These are phyloP conservation scores for Neocucurbitaria cava DNA, from an alignment of 2,329 filamentous ascomycete genomes.

Conservation along the genomic window DNA sequence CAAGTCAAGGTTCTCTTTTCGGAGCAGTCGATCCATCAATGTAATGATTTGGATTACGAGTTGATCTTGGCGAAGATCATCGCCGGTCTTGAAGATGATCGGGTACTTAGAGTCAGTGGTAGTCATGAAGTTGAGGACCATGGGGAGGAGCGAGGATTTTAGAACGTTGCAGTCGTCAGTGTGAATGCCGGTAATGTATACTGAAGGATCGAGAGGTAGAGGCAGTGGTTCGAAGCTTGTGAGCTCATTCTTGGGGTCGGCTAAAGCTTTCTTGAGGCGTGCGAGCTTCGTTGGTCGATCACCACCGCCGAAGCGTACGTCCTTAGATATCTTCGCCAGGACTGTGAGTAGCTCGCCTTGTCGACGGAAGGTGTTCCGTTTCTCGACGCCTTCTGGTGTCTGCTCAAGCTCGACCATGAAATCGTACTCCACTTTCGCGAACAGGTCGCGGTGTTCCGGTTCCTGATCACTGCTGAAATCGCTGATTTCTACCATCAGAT, in stretches of 20 bases:
- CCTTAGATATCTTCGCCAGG: conserved; percentile 85
- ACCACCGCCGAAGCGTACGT: conserved; percentile 81
- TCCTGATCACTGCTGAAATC: conserved; percentile 79
- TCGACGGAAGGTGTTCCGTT: conserved; percentile 76
- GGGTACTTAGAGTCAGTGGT: conserved; percentile 79
- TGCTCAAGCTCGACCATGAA: conserved; percentile 90
- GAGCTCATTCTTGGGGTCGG: conserved; percentile 90
- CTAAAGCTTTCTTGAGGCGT: conserved; percentile 80
- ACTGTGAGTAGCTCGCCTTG: conserved; percentile 91
- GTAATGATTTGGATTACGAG: conserved; percentile 97
- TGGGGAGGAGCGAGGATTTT: conserved; percentile 91
- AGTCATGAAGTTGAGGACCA: conserved; percentile 90
- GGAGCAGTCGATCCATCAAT: conserved; percentile 93
- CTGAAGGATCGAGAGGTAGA: conserved; percentile 83
- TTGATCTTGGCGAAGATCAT: conserved; percentile 95
- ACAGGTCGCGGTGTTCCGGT: conserved; percentile 79
- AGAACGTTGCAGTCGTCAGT: conserved; percentile 90
- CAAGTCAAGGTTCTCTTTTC: conserved; percentile 94
- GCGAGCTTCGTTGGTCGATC: conserved; percentile 83
- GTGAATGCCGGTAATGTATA: conserved; percentile 79
- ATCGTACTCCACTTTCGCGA: conserved; percentile 91
- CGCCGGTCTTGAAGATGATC: conserved; percentile 96
- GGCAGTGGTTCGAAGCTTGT: conserved; percentile 82
- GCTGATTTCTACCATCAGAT: conserved; percentile 96
- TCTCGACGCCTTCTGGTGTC: conserved; percentile 71